Evolutionary conservation across 805 yeast genomes (phyloP).

Genomic region (Pichia ethanolica): DNA sequence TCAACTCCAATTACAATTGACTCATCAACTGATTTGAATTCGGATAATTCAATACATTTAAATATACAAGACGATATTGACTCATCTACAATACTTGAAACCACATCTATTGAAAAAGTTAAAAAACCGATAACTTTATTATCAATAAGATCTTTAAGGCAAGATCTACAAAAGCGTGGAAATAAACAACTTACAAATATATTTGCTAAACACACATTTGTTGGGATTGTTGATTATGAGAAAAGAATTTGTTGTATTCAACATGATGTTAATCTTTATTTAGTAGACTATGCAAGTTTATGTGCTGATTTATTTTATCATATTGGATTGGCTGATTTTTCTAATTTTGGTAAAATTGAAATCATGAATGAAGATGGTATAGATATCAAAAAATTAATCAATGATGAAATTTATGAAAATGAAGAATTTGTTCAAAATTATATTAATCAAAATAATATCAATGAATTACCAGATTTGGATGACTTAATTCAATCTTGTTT

Average conservation of each 20-base stretch:
- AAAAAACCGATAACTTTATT: constrained; percentile 7
- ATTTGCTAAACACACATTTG: constrained; percentile 61
- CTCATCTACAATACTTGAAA: constrained; percentile 1
- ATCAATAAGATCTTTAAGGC: constrained; percentile 41
- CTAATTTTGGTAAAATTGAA: constrained; percentile 63
- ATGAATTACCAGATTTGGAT: constrained; percentile 11
- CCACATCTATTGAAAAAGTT: not conserved
- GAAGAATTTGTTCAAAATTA: constrained; percentile 7
- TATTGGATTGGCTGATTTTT: constrained; percentile 65
- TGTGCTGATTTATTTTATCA: constrained; percentile 73
- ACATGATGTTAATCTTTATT: constrained; percentile 64
- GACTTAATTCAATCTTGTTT: constrained; percentile 8
- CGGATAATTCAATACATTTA: too few relatives aligned
- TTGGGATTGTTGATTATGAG: constrained; percentile 73
- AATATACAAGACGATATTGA: not conserved
- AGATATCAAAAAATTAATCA: constrained; percentile 31
- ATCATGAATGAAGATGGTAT: constrained; percentile 26
- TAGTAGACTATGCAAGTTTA: constrained; percentile 74
- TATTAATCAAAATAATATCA: not conserved
- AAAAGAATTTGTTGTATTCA: constrained; percentile 78
- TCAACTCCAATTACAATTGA: too few relatives aligned
- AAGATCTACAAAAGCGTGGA: constrained; percentile 37
- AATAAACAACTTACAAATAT: constrained; percentile 56
- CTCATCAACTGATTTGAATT: too few relatives aligned
- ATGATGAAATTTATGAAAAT: constrained; percentile 27